Conservation (phyloP, 1,284 basidiomycete genomes). For the Porogramme epimiltina region DNA sequence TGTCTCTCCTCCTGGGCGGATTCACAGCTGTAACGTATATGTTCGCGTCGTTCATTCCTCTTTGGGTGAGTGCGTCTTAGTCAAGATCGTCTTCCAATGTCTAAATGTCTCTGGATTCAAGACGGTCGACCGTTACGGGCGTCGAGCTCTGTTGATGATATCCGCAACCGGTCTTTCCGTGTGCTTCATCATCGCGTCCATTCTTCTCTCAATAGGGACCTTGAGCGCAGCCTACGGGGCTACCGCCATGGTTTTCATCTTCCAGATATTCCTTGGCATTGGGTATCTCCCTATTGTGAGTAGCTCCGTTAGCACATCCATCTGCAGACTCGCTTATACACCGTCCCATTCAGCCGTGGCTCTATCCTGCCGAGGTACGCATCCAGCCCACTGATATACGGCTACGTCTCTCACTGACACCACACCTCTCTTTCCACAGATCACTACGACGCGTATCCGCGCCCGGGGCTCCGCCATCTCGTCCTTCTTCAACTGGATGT, state of each 20-base stretch:
- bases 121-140: constrained; percentile 44
- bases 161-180: constrained; percentile 39
- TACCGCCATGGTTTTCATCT: constrained; percentile 37
- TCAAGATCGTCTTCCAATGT: no score
- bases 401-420: no score
- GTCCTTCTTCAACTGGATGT: constrained; percentile 45
- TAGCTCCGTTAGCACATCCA: constrained; percentile 5
- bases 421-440: constrained; percentile 23
- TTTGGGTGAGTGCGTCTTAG: constrained; percentile 35
- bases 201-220: constrained; percentile 17
- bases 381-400: background rate
- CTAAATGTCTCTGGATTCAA: constrained; percentile 18
- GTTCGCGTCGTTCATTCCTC: constrained; percentile 46
- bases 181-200: constrained; percentile 25
- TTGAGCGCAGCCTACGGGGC: constrained; percentile 19
- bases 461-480: constrained; percentile 33
- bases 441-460: constrained; percentile 32
- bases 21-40: constrained; percentile 44
- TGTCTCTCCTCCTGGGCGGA: constrained; percentile 43
- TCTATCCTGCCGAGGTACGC: constrained; percentile 44
- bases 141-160: constrained; percentile 41
- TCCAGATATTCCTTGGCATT: constrained; percentile 41
- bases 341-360: constrained; percentile 37
- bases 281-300: constrained; percentile 43
- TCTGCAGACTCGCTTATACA: no score